A percentile compares a stretch with the other conserved stretches of the same genome.
phyloP scores from a whole-genome alignment of 306 rosid species.

The Phaseolus lunatus region DNA sequence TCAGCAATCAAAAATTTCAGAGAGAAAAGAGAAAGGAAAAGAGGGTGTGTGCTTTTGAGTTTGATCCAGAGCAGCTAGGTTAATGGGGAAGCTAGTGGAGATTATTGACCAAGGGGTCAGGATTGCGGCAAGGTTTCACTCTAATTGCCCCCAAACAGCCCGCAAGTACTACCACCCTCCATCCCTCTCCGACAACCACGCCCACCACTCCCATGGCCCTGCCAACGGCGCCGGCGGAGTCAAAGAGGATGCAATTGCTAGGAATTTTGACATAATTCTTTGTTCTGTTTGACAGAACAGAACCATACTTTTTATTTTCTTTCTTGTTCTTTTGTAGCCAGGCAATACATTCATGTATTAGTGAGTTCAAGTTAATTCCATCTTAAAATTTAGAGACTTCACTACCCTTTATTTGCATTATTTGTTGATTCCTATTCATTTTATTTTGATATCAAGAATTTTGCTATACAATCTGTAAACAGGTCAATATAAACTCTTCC shows the following conservation, averaged over 20 bases:
- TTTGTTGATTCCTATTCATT: neutral
- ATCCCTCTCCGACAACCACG: conserved; percentile 32
- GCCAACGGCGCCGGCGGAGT: conserved; percentile 1
- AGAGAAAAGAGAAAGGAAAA: neutral
- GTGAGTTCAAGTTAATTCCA: neutral
- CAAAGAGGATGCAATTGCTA: conserved; percentile 28
- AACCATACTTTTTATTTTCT: neutral
- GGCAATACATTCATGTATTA: neutral
- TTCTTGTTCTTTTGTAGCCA: neutral
- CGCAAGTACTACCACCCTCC: conserved; percentile 83
- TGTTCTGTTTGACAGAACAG: conserved; percentile 55
- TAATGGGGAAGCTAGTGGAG: conserved; percentile 68
- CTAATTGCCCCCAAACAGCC: conserved; percentile 73
- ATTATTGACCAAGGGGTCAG: conserved; percentile 67
- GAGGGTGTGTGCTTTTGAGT: neutral
- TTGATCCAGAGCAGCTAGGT: neutral
- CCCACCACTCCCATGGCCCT: neutral
- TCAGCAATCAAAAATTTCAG: neutral
- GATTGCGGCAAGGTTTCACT: conserved; percentile 60
- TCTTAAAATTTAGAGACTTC: neutral
- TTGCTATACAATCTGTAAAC: neutral
- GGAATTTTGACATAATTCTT: conserved; percentile 54
- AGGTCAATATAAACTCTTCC: too few species aligned
- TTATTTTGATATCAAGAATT: neutral
- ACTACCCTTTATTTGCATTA: neutral